Base-by-base conservation (phyloP, 2,329 filamentous ascomycete species). In the Ceratocystis albifundus region DNA sequence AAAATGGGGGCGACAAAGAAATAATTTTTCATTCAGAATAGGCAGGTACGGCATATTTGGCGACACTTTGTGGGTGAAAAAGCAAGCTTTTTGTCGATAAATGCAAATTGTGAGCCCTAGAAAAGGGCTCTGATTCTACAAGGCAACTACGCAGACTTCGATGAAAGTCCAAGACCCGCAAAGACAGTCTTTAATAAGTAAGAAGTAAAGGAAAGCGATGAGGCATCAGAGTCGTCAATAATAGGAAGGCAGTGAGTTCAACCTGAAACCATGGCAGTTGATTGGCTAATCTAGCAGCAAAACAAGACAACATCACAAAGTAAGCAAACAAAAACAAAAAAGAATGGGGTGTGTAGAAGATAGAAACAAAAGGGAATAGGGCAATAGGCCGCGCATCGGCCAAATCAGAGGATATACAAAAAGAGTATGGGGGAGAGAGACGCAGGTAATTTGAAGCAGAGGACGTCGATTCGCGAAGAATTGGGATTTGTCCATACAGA, bases 261-360 rank as follows among this genome's bases (percentile, higher is more conserved):
- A 20, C 36, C 15, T 30, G 15, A 28, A 59, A 59, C 36, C 55
- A 36, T 59, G 17, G 32, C 32, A 30, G 32, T 59, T 59, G 55
- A 59, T 59, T 20, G 55, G 55, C 17, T 32, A 59, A 59, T 59
- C 55, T 59, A 59, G 28, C 30, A 36, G 15, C 28, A 59, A 32
- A 36, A 22, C 28, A 36, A 59, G 28, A 28, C 55, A 59, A 17
- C 55, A 59, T 10, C 55, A 28, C 28, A 20, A 20, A 20, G 36
- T 3, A 41, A 59, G 36, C 15, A 36, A 30, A 36, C 25, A 59
- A 59, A 36, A 59, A 59, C 15, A 59, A 59, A 59, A 36, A 59
- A 59, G 25, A 59, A 10, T n/a, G 32, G 25, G n/a, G 4, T 59
- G 53, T 57, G 30, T 28, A 20, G 15, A 36, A 32, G 55, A 32